Evolutionary conservation across 2,329 filamentous ascomycete species (phyloP), one percentile per base, ranked within the genome.

Genomic region (Shiraia sp.): DNA sequence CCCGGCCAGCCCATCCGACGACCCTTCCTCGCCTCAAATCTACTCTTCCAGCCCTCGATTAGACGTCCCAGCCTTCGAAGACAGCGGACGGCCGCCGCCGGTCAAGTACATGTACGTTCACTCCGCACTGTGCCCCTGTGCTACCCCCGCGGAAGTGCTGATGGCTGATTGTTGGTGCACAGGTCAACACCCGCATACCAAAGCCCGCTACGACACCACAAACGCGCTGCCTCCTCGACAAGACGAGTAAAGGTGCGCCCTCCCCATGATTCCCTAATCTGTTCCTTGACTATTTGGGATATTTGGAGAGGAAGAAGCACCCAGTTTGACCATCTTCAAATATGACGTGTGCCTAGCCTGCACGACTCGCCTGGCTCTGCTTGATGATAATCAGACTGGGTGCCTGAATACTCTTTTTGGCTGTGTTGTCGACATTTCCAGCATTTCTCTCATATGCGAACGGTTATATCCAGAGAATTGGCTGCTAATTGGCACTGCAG

Each of bases 191-290:
- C 81, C 53, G 75, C 78, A 39, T 82, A 80, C 66, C 77, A 80
- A 50, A 83, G 79, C 58, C 83, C 82, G n/a, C 72, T 83, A 35
- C 76, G 83, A 69, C 83, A 87, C 64, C 82, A 86, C 69, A 76
- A 74, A 52, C 79, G 83, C 47, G 77, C 78, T 39, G 78, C 79
- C 36, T 85, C 82, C 39, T 74, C 76, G 32, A 79, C 80, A 32
- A 76, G 79, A 66, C 75, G 74, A 55, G 82, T 87, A 49, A 87
- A 87, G 73, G 80, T 82, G 55, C 42, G 68, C n/a, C 16, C 10
- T 19, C 26, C 26, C 22, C 10, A n/a, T 2, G 24, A 15, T 10
- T 10, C n/a, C n/a, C n/a, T 4, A 6, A 16, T 23, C 25, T n/a
- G 12, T 22, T 4, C 8, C 4, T 22, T 8, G 19, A 22, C 4